A percentile compares a stretch with the other conserved stretches of the same genome.
These are phyloP conservation scores for Selenicereus undatus DNA, from an alignment of 148 eudicot genomes.

Conservation along the genomic window DNA sequence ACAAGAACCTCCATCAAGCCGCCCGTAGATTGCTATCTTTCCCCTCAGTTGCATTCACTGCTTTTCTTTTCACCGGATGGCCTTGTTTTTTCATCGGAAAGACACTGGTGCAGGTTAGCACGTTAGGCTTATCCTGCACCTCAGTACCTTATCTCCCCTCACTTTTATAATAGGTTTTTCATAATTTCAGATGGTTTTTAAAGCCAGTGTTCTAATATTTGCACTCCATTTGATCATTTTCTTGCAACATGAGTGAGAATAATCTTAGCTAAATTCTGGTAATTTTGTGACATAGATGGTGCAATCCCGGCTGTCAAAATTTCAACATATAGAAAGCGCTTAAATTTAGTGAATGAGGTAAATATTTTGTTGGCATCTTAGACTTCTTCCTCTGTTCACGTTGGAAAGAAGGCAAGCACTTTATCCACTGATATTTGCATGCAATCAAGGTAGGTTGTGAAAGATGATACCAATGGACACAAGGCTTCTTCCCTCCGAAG, in stretches of 20 bases:
- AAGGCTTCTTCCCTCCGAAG: constrained; percentile 53
- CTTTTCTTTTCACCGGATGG: no score
- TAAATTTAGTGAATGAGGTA: constrained; percentile 63
- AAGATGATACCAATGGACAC: constrained; percentile 41
- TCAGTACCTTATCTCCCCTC: no score
- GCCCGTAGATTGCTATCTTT: no score
- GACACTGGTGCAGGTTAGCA: no score
- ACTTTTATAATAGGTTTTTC: no score
- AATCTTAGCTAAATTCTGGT: not conserved
- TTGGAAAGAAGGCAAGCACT: not conserved
- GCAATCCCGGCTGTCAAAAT: constrained; percentile 88
- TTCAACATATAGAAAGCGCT: constrained; percentile 73
- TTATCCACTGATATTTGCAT: constrained; percentile 13
- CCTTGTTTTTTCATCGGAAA: no score
- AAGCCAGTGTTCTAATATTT: no score
- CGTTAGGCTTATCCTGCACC: no score
- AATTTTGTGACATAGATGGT: constrained; percentile 50
- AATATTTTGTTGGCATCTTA: not conserved
- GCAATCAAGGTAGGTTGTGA: constrained; percentile 45
- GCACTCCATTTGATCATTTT: not conserved
- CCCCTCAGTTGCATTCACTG: no score
- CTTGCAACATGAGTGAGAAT: not conserved
- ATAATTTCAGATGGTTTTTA: no score
- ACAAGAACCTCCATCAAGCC: no score
- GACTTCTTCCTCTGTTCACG: constrained; percentile 4